Base-by-base conservation (phyloP, 305 asterid genomes). In the Solanum aculeatissimum region DNA sequence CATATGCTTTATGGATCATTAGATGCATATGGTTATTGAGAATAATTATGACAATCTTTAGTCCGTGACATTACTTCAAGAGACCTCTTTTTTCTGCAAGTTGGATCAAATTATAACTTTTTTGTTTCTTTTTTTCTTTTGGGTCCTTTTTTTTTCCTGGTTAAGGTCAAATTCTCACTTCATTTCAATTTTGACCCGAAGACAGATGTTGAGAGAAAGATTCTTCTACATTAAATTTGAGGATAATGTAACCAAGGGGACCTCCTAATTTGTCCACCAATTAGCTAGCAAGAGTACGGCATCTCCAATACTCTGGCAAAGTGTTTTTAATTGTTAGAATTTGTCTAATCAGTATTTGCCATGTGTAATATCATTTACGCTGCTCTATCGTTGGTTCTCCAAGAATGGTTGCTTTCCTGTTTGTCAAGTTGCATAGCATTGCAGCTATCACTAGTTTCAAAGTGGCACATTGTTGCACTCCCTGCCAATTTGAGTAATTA, bases 271-370 rank as follows among this genome's bases (percentile, higher is more conserved):
- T 43, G 71, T 81, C 43, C 54, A 81, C 18, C 23, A 69, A 55
- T 84, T 69, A 74, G 54, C 35, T 45, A 80, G 69, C 32, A 10
- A 9, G n/a, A 9, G 60, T 54, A 54, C 21, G 84, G 58, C 63
- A 85, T 84, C 86, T 89, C 90, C 89, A 80, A 23, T 80, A 47
- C 21, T 86, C 80, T 87, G 87, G 88, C 65, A 83, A 81, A 85
- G 3, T 71, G 84, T 87, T 88, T 85, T 82, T 57, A 82, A 84
- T 51, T 60, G 12, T 69, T 21, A 11, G 55, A 79, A 60, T 51
- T 58, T 60, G 29, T 72, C 75, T 25, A 72, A 79, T 69, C 27
- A 83, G 49, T 65, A 78, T 3, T 27, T 58, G 57, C 84, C 87
- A 79, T 72, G 82, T 84, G 84, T 70, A 77, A 29, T 27, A 38